Evolutionary conservation across 2,329 filamentous ascomycete genomes (phyloP).

Genomic region (Elsinoe batatas): DNA sequence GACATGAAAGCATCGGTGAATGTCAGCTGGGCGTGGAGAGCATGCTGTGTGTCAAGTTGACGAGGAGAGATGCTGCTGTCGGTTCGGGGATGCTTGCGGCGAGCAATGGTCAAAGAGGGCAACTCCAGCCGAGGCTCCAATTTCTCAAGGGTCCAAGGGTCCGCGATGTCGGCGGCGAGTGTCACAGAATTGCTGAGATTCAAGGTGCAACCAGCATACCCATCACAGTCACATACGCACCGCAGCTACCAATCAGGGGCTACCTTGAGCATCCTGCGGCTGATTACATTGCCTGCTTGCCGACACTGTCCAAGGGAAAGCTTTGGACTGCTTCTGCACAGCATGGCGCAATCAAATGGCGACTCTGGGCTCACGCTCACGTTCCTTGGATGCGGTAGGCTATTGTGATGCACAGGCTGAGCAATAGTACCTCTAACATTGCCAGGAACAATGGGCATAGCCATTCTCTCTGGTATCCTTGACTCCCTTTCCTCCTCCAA

Average conservation of each 20-base stretch:
- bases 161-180: background rate
- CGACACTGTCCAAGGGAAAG: too few species aligned
- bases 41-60: background rate
- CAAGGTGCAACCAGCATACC: background rate
- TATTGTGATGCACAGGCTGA: background rate
- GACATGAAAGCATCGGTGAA: conserved; percentile 26
- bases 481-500: conserved; percentile 46
- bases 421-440: conserved; percentile 7
- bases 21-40: background rate
- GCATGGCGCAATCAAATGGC: conserved; percentile 26
- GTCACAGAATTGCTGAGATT: background rate
- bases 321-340: background rate
- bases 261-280: too few species aligned
- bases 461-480: conserved; percentile 72
- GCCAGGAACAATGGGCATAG: conserved; percentile 72
- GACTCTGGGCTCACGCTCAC: conserved; percentile 56
- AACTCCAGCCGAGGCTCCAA: background rate
- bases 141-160: background rate
- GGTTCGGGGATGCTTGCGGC: conserved; percentile 5
- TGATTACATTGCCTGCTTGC: too few species aligned
- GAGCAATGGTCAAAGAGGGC: background rate
- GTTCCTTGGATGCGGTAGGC: conserved; percentile 68
- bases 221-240: too few species aligned
- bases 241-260: too few species aligned
- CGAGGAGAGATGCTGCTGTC: background rate